A percentile compares a stretch with the other conserved stretches of the same genome.
phyloP scores from a whole-genome alignment of 306 rosid species.

The Corylus heterophylla region DNA sequence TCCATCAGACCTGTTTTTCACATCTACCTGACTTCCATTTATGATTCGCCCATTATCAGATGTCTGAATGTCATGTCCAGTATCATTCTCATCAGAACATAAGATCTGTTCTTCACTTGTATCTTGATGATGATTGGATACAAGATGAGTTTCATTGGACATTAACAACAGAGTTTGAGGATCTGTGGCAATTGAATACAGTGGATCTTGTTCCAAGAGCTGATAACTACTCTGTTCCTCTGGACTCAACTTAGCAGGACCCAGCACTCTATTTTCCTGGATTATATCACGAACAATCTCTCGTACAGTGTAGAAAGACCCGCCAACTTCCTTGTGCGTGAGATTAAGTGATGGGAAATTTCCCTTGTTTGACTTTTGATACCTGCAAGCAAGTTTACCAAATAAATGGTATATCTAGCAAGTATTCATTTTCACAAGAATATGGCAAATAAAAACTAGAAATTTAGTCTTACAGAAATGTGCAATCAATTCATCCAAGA shows the following conservation, averaged over 20 bases:
- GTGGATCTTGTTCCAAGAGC: conserved; percentile 57
- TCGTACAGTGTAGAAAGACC: conserved; percentile 95
- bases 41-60: conserved; percentile 28
- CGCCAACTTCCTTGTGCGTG: conserved; percentile 98
- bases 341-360: conserved; percentile 87
- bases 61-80: conserved; percentile 18
- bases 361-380: conserved; percentile 76
- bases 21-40: conserved; percentile 40
- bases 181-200: conserved; percentile 63
- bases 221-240: conserved; percentile 42
- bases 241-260: conserved; percentile 71
- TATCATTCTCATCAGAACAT: conserved; percentile 37
- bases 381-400: conserved; percentile 50
- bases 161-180: conserved; percentile 41
- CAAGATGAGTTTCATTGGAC: conserved; percentile 41
- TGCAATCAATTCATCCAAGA: neutral
- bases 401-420: conserved; percentile 18
- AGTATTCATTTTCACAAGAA: neutral
- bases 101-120: conserved; percentile 32
- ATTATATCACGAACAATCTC: conserved; percentile 95
- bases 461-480: neutral
- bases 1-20: conserved; percentile 21
- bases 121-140: conserved; percentile 29
- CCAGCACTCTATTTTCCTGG: conserved; percentile 91
- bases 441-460: neutral